These are phyloP conservation scores for Ascosphaera apis DNA, from an alignment of 2,329 filamentous ascomycete genomes.

Conservation along the genomic window DNA sequence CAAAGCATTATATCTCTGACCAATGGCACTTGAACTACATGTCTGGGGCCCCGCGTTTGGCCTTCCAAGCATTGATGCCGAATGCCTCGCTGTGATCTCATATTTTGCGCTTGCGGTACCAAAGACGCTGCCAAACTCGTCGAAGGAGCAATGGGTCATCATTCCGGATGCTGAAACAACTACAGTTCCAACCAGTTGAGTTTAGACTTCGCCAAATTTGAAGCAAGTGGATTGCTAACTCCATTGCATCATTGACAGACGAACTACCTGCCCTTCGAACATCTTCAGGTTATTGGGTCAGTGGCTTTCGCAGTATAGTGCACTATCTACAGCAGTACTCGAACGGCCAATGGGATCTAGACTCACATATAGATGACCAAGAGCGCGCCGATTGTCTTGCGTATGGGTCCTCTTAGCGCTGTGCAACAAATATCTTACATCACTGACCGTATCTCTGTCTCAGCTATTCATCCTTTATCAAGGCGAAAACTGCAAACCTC, in stretches of 20 bases:
- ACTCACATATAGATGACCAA: slow-evolving; percentile 18
- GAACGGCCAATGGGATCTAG: slow-evolving; percentile 25
- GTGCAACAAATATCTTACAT: not conserved
- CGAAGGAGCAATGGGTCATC: slow-evolving; percentile 38
- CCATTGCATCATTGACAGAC: slow-evolving; percentile 16
- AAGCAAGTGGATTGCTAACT: not conserved
- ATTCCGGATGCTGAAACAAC: slow-evolving; percentile 51
- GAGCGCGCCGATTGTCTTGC: slow-evolving; percentile 26
- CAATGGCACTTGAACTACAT: slow-evolving; percentile 49
- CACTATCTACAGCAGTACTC: slow-evolving; percentile 26
- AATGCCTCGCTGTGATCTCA: slow-evolving; percentile 65
- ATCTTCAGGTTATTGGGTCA: slow-evolving; percentile 26
- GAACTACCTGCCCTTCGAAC: slow-evolving; percentile 35
- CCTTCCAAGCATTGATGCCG: slow-evolving; percentile 71
- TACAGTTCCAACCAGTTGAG: slow-evolving; percentile 41
- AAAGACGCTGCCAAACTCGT: not conserved
- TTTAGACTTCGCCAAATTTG: not conserved
- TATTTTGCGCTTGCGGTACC: slow-evolving; percentile 45
- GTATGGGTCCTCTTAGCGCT: slow-evolving; percentile 13
- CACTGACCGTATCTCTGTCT: not conserved
- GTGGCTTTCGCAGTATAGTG: slow-evolving; percentile 30
- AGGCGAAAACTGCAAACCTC: slow-evolving; percentile 51
- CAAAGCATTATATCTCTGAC: slow-evolving; percentile 4
- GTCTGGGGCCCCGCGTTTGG: slow-evolving; percentile 79
- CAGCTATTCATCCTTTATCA: slow-evolving; percentile 41